Evolutionary conservation across 352 stramenopile species (phyloP), one percentile per base, ranked within the genome.

Genomic region (Phytophthora palmivora): DNA sequence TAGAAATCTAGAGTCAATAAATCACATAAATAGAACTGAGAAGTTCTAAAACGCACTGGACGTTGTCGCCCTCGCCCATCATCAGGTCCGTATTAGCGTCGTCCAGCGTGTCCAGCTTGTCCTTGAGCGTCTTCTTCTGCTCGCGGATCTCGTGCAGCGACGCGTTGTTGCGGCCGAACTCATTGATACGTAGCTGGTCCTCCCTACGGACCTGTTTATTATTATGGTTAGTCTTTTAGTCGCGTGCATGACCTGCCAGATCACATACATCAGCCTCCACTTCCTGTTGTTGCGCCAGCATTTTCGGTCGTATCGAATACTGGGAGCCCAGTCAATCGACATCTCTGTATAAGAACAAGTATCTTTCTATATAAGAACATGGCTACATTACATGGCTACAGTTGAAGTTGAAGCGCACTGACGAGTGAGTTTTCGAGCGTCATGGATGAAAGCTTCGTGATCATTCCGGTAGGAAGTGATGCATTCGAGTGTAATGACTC

Each of bases 141-240:
- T 90, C 86, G 67, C 88, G 81, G 39, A 98, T 84, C 74, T 99
- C 94, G 68, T 97, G 76, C 58, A 98, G 77, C 39, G 88, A 72
- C 28, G 94, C 94, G 82, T 99, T 99, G 70, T 99, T 91, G 57
- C 91, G 82, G 56, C 96, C 97, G 76, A 99, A 99, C 72, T 98
- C 94, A 76, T 99, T 99, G 70, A 99, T 99, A 44, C 89, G 87
- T 66, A 98, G 71, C 82, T 99, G 97, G 81, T 99, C 97, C 77
- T 98, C 92, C 58, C 88, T 86, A 47, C 95, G 91, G 48, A 99
- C 96, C 90, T 99, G 62, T n/a, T 45, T 39, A 9, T 6, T 8
- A 55, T 26, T 30, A 46, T 32, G n/a, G n/a, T 55, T 5, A 41
- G 33, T 16, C n/a, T 55, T 15, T 28, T 41, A 49, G 36, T 45